Percentiles rank a stretch among this genome's conserved stretches.
Evolutionary conservation across 2,329 filamentous ascomycete species (phyloP).

Genomic region (Huntiella decipiens): DNA sequence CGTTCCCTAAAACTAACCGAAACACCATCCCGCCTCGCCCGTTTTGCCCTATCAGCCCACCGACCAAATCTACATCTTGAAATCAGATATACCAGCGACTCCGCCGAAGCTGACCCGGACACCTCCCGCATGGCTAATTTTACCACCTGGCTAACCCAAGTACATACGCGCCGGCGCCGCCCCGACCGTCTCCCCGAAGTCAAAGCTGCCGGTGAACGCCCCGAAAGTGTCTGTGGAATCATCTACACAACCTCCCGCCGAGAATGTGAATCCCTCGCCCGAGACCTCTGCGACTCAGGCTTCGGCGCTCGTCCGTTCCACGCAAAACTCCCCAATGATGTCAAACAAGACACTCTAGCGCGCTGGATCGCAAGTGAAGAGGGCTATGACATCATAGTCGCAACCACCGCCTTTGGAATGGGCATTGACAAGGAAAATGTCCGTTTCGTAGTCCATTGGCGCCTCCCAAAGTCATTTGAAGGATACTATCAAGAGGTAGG

Average conservation of each 20-base stretch:
- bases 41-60: slow-evolving; percentile 68
- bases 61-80: slow-evolving; percentile 81
- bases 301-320: slow-evolving; percentile 60
- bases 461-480: slow-evolving; percentile 82
- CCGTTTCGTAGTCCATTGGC: slow-evolving; percentile 89
- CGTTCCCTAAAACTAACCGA: slow-evolving; percentile 49
- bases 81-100: slow-evolving; percentile 62
- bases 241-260: slow-evolving; percentile 61
- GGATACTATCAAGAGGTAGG: slow-evolving; percentile 94
- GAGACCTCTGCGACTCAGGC: slow-evolving; percentile 44
- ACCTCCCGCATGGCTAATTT: slow-evolving; percentile 50
- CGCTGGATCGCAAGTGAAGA: slow-evolving; percentile 54
- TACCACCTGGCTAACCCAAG: slow-evolving; percentile 53
- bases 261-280: slow-evolving; percentile 54
- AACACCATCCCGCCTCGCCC: slow-evolving; percentile 38
- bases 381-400: slow-evolving; percentile 81
- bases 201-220: slow-evolving; percentile 27
- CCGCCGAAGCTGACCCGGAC: slow-evolving; percentile 31
- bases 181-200: slow-evolving; percentile 42
- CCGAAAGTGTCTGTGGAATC: slow-evolving; percentile 52
- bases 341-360: slow-evolving; percentile 51
- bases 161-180: slow-evolving; percentile 48
- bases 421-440: slow-evolving; percentile 93
- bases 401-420: slow-evolving; percentile 94
- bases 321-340: slow-evolving; percentile 45